Evolutionary conservation across 2,329 filamentous ascomycete genomes (phyloP), one percentile per base, ranked within the genome.

Genomic region (Ceratocystis huliohia): DNA sequence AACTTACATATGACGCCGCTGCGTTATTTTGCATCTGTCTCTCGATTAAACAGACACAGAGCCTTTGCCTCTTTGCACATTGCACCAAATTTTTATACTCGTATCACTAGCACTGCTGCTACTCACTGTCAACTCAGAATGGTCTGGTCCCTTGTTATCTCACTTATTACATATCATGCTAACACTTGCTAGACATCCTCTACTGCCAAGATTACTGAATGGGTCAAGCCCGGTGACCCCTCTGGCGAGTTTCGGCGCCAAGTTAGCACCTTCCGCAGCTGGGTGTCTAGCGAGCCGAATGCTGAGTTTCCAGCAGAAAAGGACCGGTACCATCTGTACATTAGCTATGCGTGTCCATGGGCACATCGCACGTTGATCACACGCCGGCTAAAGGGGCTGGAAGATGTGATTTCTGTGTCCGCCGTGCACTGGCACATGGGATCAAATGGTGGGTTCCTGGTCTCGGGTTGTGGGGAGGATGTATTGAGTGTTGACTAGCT

Each of bases 341-440:
- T 96, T 70, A 93, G 88, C 72, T 96, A 96, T 76, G 92, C 92
- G 5, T 96, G 92, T 76, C 92, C 92, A 3, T 96, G 92, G 92
- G 92, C 93, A 4, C 90, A 91, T 73, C 87, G 94, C 56, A 88
- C 91, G 0, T 80, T 97, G 70, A 96, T 97, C 71, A 88, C 89
- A 1, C 84, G 93, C 67, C 88, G 91, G 74, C 82, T 99, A 72
- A 99, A 97, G 79, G 94, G 93, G 0, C 81, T 99, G 0, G 89
- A 97, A 72, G 87, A 95, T 66, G 82, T 94, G 70, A 86, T 99
- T 70, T 81, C 82, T 22, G 84, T 80, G 70, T 94, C 90, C 0
- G 85, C 84, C n/a, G 92, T 96, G 65, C 92, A 96, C 77, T 97
- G 92, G 93, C 87, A 96, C 72, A 85, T 97, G 78, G 81, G 76